Conservation (phyloP, 352 stramenopile genomes). For the Phytophthora idaei region DNA sequence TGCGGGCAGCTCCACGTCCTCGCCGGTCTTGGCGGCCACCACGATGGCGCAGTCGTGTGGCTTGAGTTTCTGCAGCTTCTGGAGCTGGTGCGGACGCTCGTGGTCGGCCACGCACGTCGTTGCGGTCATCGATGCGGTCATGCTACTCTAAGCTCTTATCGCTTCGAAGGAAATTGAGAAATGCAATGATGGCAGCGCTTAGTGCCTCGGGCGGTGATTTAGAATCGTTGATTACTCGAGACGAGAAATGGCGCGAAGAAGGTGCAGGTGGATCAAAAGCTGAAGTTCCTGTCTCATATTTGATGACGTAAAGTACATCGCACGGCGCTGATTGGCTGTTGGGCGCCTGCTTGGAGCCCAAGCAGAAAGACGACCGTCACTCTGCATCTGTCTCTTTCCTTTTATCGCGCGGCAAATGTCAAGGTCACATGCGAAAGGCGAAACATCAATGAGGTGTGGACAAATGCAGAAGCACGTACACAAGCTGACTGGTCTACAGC, state of each 20-base stretch:
- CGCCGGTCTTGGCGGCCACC: constrained; percentile 17
- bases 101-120: constrained; percentile 22
- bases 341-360: not conserved
- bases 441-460: constrained; percentile 27
- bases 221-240: too few species aligned
- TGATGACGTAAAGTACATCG: not conserved
- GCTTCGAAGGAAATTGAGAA: constrained; percentile 26
- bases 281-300: constrained; percentile 25
- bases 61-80: constrained; percentile 40
- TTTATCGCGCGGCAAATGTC: not conserved
- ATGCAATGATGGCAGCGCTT: not conserved
- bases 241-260: not conserved
- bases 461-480: constrained; percentile 5
- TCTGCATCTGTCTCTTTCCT: constrained; percentile 10
- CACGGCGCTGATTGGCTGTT: constrained; percentile 18
- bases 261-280: not conserved
- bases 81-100: constrained; percentile 16
- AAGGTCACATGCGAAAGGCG: not conserved
- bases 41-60: constrained; percentile 41
- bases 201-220: too few species aligned
- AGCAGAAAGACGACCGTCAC: constrained; percentile 14
- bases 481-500: constrained; percentile 10
- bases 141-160: not conserved
- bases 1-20: constrained; percentile 18
- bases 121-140: constrained; percentile 15